phyloP scores from a whole-genome alignment of 2,329 filamentous ascomycete species.

The Trichoderma hamatum region DNA sequence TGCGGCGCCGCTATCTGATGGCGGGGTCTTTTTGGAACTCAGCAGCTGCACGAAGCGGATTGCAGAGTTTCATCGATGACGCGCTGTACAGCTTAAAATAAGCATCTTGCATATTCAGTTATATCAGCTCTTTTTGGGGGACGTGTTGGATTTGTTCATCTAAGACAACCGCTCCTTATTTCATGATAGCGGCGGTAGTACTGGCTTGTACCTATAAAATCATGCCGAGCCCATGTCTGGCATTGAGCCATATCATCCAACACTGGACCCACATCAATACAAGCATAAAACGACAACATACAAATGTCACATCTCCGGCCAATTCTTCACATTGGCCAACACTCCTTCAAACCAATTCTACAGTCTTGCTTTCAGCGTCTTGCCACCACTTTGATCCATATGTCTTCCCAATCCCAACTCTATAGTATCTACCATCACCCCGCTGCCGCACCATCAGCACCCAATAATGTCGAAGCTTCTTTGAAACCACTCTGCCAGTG shows the following conservation, averaged over 20 bases:
- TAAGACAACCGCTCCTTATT: not conserved
- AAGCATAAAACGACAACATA: not conserved
- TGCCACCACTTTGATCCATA: conserved; percentile 26
- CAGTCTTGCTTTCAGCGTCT: not conserved
- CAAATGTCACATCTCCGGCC: not conserved
- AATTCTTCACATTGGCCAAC: not conserved
- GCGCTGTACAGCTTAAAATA: not conserved
- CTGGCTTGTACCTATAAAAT: not conserved
- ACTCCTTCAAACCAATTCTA: not conserved
- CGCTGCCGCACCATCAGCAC: conserved; percentile 19
- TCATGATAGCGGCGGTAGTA: not conserved
- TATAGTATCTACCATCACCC: conserved; percentile 3
- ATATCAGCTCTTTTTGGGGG: conserved; percentile 6
- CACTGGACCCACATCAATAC: not conserved
- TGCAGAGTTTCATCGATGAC: conserved; percentile 12
- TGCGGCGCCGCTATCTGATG: conserved; percentile 14
- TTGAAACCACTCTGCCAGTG: conserved; percentile 6
- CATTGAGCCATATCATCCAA: not conserved
- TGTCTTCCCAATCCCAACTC: conserved; percentile 25
- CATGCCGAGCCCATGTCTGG: not conserved
- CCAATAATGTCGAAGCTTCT: conserved; percentile 26
- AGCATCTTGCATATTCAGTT: not conserved
- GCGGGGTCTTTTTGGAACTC: not conserved
- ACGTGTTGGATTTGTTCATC: not conserved
- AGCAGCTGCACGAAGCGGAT: not conserved